A percentile compares a stretch with the other conserved stretches of the same genome.
phyloP scores from a whole-genome alignment of 23 red algal species.

The Gracilaria vermiculophylla region DNA sequence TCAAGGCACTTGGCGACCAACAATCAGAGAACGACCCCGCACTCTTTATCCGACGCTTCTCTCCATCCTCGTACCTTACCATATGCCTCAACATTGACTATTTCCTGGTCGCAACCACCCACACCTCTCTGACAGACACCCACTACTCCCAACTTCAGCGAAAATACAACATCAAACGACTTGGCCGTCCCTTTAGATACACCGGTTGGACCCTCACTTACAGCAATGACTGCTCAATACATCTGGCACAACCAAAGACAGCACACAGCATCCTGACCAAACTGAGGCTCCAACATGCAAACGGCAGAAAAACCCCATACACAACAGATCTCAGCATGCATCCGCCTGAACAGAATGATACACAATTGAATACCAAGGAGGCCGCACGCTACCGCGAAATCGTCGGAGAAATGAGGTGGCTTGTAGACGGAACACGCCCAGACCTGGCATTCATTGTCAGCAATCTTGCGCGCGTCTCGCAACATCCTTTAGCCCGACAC shows the following conservation, averaged over 20 bases:
- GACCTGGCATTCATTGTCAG: background rate
- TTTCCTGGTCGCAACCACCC: background rate
- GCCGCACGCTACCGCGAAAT: background rate
- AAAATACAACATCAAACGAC: background rate
- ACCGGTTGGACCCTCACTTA: background rate
- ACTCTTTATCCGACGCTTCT: background rate
- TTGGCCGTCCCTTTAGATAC: background rate
- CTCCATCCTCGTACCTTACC: background rate
- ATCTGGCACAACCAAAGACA: background rate
- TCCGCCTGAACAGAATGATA: background rate
- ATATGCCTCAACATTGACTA: conserved; percentile 29
- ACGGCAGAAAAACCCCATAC: background rate
- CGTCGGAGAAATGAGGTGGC: background rate
- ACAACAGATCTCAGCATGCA: background rate
- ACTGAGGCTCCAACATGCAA: background rate
- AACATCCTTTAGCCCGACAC: background rate
- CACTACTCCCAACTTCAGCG: background rate
- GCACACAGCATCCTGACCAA: background rate
- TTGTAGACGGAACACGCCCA: conserved; percentile 6
- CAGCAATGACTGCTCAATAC: background rate
- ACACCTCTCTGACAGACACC: background rate
- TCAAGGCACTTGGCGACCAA: background rate
- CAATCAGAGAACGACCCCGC: conserved; percentile 10
- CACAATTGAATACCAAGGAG: background rate
- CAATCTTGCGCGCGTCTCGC: background rate